Evolutionary conservation across 2,329 filamentous ascomycete species (phyloP), one percentile per base, ranked within the genome.

Genomic region (Akanthomyces muscarius): DNA sequence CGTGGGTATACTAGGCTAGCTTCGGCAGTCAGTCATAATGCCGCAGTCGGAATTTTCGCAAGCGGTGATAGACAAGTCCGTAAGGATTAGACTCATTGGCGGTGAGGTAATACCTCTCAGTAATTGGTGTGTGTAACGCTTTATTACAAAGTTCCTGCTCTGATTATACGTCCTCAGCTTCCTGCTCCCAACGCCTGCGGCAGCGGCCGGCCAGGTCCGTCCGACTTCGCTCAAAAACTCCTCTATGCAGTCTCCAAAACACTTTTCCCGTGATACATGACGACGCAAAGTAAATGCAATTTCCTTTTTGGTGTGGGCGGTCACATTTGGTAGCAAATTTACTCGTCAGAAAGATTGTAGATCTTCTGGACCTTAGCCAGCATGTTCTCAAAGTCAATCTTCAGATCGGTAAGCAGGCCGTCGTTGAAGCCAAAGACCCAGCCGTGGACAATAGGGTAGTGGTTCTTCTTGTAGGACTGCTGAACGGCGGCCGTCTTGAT

Each of bases 401-500:
- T 79, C 64, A 89, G 76, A 70, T 89, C 86, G 73, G 84, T 87
- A 64, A 91, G 78, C 69, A 89, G 74, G 11, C 88, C 88, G 69
- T 90, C 85, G 60, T 84, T 76, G 68, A 90, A 86, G 66, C 83
- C 85, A 78, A 91, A 91, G 51, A 90, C 87, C 87, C 87, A 90
- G 42, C 87, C 88, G 75, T 90, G 88, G 59, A 91, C 87, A 65
- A 90, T 81, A 59, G 88, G 88, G 70, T 83, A 90, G 67, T 81
- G 75, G 69, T 89, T 86, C 70, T 83, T 74, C 52, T 80, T 80
- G 70, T 85, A 90, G 21, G 80, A 85, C 76, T 92, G 86, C 76
- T 92, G 86, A n/a, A 97, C 87, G 36, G 86, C 86, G 25, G 89
- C 86, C 70, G 92, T 92, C 81, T 92, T 88, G 80, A 89, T 87